Base-by-base conservation (phyloP, 2,329 filamentous ascomycete species). In the Neurospora sp. region DNA sequence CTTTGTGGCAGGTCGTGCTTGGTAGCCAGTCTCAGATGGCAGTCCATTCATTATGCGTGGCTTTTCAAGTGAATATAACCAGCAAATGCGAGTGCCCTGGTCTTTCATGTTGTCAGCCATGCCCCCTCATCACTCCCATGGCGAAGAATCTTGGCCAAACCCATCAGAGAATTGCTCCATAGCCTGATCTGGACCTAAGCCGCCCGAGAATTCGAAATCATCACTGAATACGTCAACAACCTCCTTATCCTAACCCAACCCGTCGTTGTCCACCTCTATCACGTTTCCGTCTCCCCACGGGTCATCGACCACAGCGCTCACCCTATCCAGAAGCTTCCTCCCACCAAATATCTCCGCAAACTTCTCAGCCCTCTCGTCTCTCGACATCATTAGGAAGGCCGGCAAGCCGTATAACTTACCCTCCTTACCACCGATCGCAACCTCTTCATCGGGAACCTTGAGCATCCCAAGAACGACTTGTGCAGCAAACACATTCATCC, bases 401-500 rank as follows among this genome's bases (percentile, higher is more conserved):
- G 82, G 78, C 33, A 91, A 75, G 0, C 85, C 86, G 71, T 78
- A 82, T 12, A 69, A 1, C 57, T 68, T 23, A 12, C 57, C 70
- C 5, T 62, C 66, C 23, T 66, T 36, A 4, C 46, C 70, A 2
- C 71, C 71, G 6, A 74, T 66, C 10, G 72, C 73, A 40, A 66
- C 33, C 38, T 71, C 41, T 15, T 71, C 74, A 19, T 76, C 75
- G 6, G 78, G 79, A 6, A 74, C 74, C 73, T 83, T 83, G 12
- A 88, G 70, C n/a, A 78, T 77, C 0, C 79, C 80, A 40, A 92
- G 79, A 1, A 92, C 81, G 10, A 83, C 82, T 76, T 93, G 91
- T 2, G 91, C 91, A 2, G 90, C 91, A 76, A 88, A 92, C 0
- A 87, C 84, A 77, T 94, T 93, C 76, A 93, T 78, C 0, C 91